Evolutionary conservation across 148 eudicot species (phyloP).

Genomic region (Camellia granthamiana): DNA sequence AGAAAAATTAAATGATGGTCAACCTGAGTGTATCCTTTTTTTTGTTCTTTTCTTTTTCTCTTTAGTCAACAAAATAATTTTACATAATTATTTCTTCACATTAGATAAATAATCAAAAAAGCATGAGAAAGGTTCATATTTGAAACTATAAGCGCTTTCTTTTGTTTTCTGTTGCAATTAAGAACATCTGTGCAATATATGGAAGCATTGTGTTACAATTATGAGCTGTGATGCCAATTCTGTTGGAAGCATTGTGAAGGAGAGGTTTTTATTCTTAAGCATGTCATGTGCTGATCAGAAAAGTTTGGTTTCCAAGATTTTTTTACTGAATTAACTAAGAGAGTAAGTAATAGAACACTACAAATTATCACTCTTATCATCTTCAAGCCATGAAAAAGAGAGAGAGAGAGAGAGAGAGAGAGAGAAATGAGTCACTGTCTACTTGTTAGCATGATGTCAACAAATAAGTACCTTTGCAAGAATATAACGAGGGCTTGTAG

Average conservation of each 20-base stretch:
- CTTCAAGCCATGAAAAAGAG: neutral
- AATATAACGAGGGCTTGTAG: constrained; percentile 84
- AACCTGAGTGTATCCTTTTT: neutral
- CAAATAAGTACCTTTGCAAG: constrained; percentile 79
- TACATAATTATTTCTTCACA: neutral
- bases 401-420: neutral
- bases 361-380: neutral
- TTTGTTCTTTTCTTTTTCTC: neutral
- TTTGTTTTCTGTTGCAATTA: too few species aligned
- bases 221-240: neutral
- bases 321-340: neutral
- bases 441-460: neutral
- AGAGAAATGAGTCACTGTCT: neutral
- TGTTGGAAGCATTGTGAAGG: neutral
- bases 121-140: neutral
- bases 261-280: neutral
- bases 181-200: too few species aligned
- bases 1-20: neutral
- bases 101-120: neutral
- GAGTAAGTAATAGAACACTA: neutral
- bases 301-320: neutral
- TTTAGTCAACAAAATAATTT: neutral
- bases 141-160: neutral
- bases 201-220: neutral
- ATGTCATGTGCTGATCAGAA: constrained; percentile 1